Base-by-base conservation (phyloP, 2,329 filamentous ascomycete species). In the Colletotrichum lini region DNA sequence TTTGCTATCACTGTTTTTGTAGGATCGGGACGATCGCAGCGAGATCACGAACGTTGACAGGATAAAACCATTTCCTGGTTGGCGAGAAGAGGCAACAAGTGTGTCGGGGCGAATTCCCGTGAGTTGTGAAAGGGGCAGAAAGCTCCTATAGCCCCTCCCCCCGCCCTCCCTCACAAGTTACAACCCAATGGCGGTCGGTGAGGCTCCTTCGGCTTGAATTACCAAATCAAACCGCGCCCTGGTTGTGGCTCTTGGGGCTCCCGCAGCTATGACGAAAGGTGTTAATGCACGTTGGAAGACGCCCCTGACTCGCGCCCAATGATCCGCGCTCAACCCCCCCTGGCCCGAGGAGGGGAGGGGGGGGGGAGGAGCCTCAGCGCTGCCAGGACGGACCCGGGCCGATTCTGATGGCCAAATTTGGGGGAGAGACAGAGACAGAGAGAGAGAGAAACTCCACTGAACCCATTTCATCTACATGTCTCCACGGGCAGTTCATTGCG, bases 61-160 rank as follows among this genome's bases (percentile, higher is more conserved):
- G 42, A 68, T 68, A 18, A 47, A 70, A 68, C 18, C 45, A 58
- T 63, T 68, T 30, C 58, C 68, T 26, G 23, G 50, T 62, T 71
- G 44, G 64, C 62, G 38, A 62, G 21, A 53, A 52, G 6, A 21
- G 68, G 64, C 45, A 62, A 71, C 62, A 8, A 23, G 38, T 18
- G n/a, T n/a, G n/a, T 67, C 68, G 68, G 68, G 53, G 42, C 12
- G 38, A 63, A 4, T 58, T 71, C n/a, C 52, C 35, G 10, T 2
- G 4, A 3, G 15, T 7, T 16, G 23, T 38, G 35, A n/a, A 62
- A 58, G 2, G 15, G 68, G 68, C 49, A 58, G 45, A 59, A 68
- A 54, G 38, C n/a, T 16, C 52, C 65, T 49, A 40, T 49, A 40
- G 16, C 6, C 3, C 21, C 23, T 7, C 18, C 53, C 15, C 3